phyloP scores from a whole-genome alignment of 179 eudicot species.

The Spinacia oleracea region DNA sequence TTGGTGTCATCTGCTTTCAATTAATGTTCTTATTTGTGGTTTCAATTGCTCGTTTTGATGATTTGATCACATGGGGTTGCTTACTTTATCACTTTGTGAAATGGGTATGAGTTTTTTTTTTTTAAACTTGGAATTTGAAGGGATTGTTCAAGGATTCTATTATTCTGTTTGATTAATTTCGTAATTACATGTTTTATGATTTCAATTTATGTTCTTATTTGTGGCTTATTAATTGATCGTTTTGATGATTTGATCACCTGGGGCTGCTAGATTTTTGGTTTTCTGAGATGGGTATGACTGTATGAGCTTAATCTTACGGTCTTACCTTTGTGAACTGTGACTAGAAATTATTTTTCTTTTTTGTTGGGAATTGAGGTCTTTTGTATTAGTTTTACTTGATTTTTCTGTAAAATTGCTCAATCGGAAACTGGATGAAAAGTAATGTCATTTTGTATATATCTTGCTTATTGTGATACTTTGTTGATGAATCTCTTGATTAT shows the following conservation, averaged over 20 bases:
- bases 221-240: background rate
- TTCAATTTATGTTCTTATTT: background rate
- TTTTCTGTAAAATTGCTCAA: background rate
- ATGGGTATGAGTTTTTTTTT: conserved; percentile 3
- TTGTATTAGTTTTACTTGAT: background rate
- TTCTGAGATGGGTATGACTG: conserved; percentile 11
- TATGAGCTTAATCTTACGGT: conserved; percentile 5
- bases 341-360: background rate
- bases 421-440: background rate
- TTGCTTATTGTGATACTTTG: background rate
- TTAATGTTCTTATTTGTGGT: background rate
- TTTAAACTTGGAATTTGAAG: too few relatives aligned
- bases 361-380: background rate
- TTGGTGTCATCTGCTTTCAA: background rate
- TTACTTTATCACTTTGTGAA: background rate
- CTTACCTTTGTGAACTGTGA: too few relatives aligned
- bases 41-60: background rate
- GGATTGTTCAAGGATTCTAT: background rate
- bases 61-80: background rate
- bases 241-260: conserved; percentile 10
- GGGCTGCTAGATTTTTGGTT: background rate
- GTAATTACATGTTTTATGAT: too few relatives aligned
- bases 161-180: background rate
- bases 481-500: background rate
- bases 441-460: background rate